Conservation (phyloP, 805 yeast genomes). For the Candida patagonica region DNA sequence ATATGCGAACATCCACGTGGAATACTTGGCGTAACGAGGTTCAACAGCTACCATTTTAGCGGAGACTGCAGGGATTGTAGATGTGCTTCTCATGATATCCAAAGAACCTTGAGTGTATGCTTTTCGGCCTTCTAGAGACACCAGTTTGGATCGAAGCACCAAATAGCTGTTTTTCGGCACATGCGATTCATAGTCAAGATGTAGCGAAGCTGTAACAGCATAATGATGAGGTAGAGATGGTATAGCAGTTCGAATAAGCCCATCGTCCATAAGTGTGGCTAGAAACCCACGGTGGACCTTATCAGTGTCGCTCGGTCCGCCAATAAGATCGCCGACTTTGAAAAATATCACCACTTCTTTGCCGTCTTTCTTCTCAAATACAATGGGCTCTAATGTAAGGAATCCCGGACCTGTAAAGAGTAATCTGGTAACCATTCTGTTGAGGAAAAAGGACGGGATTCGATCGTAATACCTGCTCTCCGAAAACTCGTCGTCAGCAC, state of each 20-base stretch:
- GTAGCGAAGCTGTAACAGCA: conserved; percentile 78
- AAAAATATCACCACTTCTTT: conserved; percentile 53
- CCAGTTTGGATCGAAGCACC: conserved; percentile 53
- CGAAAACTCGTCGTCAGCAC: conserved; percentile 15
- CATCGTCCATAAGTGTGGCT: conserved; percentile 75
- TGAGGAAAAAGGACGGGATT: conserved; percentile 18
- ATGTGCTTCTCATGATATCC: conserved; percentile 33
- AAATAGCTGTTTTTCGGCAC: conserved; percentile 51
- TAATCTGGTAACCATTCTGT: conserved; percentile 41
- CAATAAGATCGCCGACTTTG: conserved; percentile 55
- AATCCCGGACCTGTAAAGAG: conserved; percentile 57
- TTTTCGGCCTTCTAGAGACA: conserved; percentile 59
- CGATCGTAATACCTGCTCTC: conserved; percentile 23
- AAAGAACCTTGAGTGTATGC: conserved; percentile 57
- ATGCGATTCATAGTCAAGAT: conserved; percentile 39
- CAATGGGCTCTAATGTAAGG: conserved; percentile 67
- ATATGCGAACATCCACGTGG: conserved; percentile 37
- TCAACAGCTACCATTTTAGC: conserved; percentile 71
- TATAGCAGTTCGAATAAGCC: conserved; percentile 61
- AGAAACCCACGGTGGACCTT: conserved; percentile 62
- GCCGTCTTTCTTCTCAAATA: conserved; percentile 41
- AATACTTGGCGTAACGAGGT: conserved; percentile 78
- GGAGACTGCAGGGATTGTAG: conserved; percentile 29
- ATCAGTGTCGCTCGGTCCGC: conserved; percentile 13
- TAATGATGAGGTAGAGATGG: conserved; percentile 59